Conservation (phyloP, 2,329 filamentous ascomycete species). For the Trichoderma pleuroti region DNA sequence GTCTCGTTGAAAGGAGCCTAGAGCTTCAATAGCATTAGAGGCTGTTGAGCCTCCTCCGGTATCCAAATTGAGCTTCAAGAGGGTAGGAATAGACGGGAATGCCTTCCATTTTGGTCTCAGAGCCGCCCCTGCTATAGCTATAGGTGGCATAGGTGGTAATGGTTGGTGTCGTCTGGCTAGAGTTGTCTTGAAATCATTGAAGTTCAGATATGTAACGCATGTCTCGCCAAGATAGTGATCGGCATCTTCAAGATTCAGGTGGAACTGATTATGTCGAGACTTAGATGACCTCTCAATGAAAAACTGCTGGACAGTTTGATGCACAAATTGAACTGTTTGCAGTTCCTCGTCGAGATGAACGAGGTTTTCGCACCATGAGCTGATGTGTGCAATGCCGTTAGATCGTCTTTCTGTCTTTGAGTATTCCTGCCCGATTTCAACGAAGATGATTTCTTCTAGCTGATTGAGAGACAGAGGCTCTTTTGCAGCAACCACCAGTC, state of each 20-base stretch:
- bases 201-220: constrained; percentile 40
- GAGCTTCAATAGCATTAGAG: neutral
- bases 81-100: neutral
- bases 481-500: constrained; percentile 32
- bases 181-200: constrained; percentile 37
- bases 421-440: constrained; percentile 30
- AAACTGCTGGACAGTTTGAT: constrained; percentile 33
- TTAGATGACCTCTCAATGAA: constrained; percentile 18
- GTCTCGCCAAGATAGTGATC: constrained; percentile 34
- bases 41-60: neutral
- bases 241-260: constrained; percentile 25
- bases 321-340: constrained; percentile 33
- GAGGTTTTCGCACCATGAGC: constrained; percentile 34
- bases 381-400: constrained; percentile 30
- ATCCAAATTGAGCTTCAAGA: neutral
- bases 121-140: neutral
- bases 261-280: constrained; percentile 1
- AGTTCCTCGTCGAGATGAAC: constrained; percentile 32
- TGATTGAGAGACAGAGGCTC: constrained; percentile 35
- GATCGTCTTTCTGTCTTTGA: constrained; percentile 25
- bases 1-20: neutral
- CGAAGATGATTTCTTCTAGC: constrained; percentile 35
- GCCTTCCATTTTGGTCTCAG: neutral
- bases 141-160: neutral
- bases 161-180: constrained; percentile 17